phyloP scores from a whole-genome alignment of 139 green algal genomes.

The Picochlorum sp. region DNA sequence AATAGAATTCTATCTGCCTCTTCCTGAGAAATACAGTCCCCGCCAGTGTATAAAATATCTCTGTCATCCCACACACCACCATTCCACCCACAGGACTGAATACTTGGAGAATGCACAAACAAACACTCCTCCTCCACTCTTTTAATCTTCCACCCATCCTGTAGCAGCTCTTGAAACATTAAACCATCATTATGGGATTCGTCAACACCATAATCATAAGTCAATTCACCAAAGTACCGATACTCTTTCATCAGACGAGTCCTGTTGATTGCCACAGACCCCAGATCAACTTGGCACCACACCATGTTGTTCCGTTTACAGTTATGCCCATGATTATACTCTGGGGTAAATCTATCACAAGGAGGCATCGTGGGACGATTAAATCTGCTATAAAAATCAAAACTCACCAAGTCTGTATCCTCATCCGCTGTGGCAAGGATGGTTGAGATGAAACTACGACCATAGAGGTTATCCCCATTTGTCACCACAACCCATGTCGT shows the following conservation, averaged over 20 bases:
- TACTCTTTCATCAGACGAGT: slow-evolving; percentile 46
- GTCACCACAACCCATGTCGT: slow-evolving; percentile 70
- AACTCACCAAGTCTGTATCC: slow-evolving; percentile 49
- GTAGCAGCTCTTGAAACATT: slow-evolving; percentile 42
- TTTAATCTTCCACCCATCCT: slow-evolving; percentile 30
- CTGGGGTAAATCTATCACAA: slow-evolving; percentile 57
- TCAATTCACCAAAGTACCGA: slow-evolving; percentile 43
- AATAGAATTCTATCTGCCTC: slow-evolving; percentile 18
- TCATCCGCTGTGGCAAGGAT: background rate
- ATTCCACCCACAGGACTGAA: slow-evolving; percentile 49
- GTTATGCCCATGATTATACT: background rate
- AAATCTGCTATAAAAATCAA: slow-evolving; percentile 79
- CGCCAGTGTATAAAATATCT: slow-evolving; percentile 26
- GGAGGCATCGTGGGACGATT: slow-evolving; percentile 54
- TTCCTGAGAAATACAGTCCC: slow-evolving; percentile 29
- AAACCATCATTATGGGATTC: slow-evolving; percentile 56
- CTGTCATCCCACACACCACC: slow-evolving; percentile 64
- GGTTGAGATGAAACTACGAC: slow-evolving; percentile 37
- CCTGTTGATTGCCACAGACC: slow-evolving; percentile 51
- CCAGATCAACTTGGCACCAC: slow-evolving; percentile 64
- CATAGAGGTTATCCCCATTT: slow-evolving; percentile 80
- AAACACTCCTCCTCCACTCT: slow-evolving; percentile 45
- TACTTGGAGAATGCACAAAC: slow-evolving; percentile 56
- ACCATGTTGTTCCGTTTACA: slow-evolving; percentile 65
- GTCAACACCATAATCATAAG: slow-evolving; percentile 13